Conservation (phyloP, 2,329 filamentous ascomycete species). For the Trematosphaeria pertusa region DNA sequence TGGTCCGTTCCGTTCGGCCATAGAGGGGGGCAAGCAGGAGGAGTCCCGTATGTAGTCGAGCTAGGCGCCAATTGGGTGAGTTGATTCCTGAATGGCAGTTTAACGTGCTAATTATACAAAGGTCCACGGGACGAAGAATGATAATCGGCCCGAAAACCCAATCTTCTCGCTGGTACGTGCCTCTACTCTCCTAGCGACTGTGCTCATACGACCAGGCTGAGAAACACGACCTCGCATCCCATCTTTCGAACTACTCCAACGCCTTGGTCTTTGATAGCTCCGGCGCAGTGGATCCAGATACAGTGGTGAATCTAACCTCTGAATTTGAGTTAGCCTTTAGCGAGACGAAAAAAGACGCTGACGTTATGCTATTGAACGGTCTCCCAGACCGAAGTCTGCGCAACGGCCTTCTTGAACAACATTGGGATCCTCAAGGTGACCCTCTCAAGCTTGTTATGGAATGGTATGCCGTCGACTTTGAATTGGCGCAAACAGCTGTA, state of each 20-base stretch:
- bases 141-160: slow-evolving; percentile 56
- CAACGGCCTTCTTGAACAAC: slow-evolving; percentile 60
- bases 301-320: too few relatives aligned
- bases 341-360: too few relatives aligned
- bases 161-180: slow-evolving; percentile 61
- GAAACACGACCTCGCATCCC: slow-evolving; percentile 35
- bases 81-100: not conserved
- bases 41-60: slow-evolving; percentile 61
- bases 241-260: slow-evolving; percentile 54
- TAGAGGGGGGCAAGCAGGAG: slow-evolving; percentile 54
- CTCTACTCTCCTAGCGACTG: too few relatives aligned
- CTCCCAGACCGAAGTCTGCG: slow-evolving; percentile 65
- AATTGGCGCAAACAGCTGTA: slow-evolving; percentile 48
- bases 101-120: slow-evolving; percentile 16
- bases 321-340: too few relatives aligned
- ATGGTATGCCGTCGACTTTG: slow-evolving; percentile 51
- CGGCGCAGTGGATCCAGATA: too few relatives aligned
- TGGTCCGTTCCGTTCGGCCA: slow-evolving; percentile 61
- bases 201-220: not conserved
- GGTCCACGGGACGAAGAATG: slow-evolving; percentile 54
- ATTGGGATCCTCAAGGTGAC: slow-evolving; percentile 64
- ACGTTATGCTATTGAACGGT: too few relatives aligned
- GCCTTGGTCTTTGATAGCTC: too few relatives aligned
- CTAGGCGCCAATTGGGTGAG: slow-evolving; percentile 69
- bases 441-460: slow-evolving; percentile 63